Conservation (phyloP, 352 stramenopile genomes). For the Globisporangium nagaii region DNA sequence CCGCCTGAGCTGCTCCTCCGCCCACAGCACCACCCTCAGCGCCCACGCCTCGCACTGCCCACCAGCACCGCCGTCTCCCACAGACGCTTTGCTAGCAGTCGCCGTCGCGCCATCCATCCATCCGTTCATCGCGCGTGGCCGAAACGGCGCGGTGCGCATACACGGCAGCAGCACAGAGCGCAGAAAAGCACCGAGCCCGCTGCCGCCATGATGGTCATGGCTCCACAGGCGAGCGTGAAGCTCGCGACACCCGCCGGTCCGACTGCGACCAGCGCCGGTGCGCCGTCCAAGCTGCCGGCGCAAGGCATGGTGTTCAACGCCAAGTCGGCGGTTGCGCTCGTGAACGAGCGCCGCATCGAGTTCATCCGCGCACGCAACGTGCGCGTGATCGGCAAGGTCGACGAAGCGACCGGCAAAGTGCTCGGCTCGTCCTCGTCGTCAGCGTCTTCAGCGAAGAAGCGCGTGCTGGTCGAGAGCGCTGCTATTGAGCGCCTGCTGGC, state of each 20-base stretch:
- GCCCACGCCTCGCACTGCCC: neutral
- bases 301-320: conserved; percentile 10
- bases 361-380: conserved; percentile 67
- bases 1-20: neutral
- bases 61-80: neutral
- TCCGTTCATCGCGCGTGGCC: neutral
- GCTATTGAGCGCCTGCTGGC: conserved; percentile 46
- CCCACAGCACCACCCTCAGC: neutral
- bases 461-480: conserved; percentile 33
- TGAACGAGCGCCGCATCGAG: conserved; percentile 80
- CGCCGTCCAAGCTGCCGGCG: neutral
- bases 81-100: neutral
- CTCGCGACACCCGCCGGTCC: neutral
- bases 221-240: neutral
- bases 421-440: neutral
- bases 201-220: conserved; percentile 10
- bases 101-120: neutral
- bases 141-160: neutral
- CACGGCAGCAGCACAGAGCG: neutral
- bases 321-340: conserved; percentile 71
- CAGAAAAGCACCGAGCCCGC: too few species aligned
- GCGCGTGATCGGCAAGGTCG: conserved; percentile 30
- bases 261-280: neutral
- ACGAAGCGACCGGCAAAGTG: conserved; percentile 16
- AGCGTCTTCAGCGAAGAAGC: conserved; percentile 13